A percentile compares a stretch with the other conserved stretches of the same genome.
Evolutionary conservation across 2,329 filamentous ascomycete genomes (phyloP).

Genomic region (Cadophora luteo-olivacea): DNA sequence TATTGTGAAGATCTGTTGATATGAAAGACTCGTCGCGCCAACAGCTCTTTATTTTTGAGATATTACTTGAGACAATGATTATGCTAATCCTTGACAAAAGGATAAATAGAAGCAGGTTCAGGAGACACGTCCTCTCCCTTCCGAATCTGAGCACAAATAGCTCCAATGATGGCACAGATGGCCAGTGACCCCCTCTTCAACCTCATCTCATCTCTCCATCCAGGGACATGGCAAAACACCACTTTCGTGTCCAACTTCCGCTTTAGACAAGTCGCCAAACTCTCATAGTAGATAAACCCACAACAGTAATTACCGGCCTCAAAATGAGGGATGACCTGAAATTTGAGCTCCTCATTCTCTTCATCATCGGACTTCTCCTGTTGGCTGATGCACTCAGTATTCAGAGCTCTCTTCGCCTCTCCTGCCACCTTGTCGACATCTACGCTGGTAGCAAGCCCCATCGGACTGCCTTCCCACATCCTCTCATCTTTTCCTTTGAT

Average conservation of each 20-base stretch:
- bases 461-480: neutral
- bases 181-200: neutral
- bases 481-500: slow-evolving; percentile 7
- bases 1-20: neutral
- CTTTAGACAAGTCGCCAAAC: slow-evolving; percentile 11
- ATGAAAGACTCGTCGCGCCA: neutral
- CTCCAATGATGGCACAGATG: slow-evolving; percentile 1
- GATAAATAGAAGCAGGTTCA: neutral
- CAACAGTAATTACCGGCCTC: slow-evolving; percentile 7
- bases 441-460: neutral
- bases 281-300: slow-evolving; percentile 12
- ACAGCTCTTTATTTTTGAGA: neutral
- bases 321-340: slow-evolving; percentile 2
- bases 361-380: neutral
- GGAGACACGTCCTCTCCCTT: neutral
- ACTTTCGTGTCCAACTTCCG: slow-evolving; percentile 8
- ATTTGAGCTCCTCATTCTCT: neutral
- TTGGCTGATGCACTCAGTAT: neutral
- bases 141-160: neutral
- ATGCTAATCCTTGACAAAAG: neutral
- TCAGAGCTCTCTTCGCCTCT: neutral
- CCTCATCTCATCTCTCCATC: slow-evolving; percentile 4
- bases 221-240: slow-evolving; percentile 2
- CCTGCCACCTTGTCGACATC: neutral
- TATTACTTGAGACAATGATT: neutral